Conservation (phyloP, 371 early-diverging fungal species). For the Syncephalastrum monosporum region DNA sequence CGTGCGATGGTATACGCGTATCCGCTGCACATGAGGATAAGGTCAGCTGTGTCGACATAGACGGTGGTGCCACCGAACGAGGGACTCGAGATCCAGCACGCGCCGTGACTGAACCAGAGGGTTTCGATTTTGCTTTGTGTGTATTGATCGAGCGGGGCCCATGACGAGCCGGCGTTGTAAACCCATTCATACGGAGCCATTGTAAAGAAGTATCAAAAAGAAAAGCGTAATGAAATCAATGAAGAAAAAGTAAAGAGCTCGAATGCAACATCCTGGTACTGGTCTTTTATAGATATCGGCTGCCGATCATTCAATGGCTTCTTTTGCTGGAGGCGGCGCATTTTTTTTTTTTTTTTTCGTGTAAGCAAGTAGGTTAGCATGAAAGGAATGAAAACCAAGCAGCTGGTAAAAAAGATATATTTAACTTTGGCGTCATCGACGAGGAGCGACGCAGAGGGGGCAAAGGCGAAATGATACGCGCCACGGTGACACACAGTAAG, state of each 20-base stretch:
- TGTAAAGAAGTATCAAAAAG: neutral
- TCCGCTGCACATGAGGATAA: slow-evolving; percentile 13
- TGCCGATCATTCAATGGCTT: too few species aligned
- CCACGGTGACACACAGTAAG: too few species aligned
- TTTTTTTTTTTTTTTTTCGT: too few species aligned
- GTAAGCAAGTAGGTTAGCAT: too few species aligned
- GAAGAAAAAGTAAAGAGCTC: neutral
- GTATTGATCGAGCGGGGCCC: slow-evolving; percentile 16
- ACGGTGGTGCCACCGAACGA: slow-evolving; percentile 19
- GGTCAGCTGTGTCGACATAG: slow-evolving; percentile 19
- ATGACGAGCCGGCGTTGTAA: slow-evolving; percentile 21
- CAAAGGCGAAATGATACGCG: too few species aligned
- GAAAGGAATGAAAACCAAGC: too few species aligned
- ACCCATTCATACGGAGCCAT: slow-evolving; percentile 20
- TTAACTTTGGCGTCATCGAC: too few species aligned
- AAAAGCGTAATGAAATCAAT: neutral
- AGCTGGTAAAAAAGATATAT: too few species aligned
- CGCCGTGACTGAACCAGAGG: slow-evolving; percentile 14
- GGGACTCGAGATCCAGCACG: slow-evolving; percentile 19
- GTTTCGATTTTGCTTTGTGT: slow-evolving; percentile 19
- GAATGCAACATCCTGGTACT: neutral
- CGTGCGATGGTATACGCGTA: slow-evolving; percentile 23
- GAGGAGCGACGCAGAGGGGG: too few species aligned
- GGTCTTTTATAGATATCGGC: too few species aligned
- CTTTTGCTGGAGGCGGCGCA: too few species aligned